phyloP scores from a whole-genome alignment of 2,329 filamentous ascomycete genomes.

The Calonectria henricotiae region DNA sequence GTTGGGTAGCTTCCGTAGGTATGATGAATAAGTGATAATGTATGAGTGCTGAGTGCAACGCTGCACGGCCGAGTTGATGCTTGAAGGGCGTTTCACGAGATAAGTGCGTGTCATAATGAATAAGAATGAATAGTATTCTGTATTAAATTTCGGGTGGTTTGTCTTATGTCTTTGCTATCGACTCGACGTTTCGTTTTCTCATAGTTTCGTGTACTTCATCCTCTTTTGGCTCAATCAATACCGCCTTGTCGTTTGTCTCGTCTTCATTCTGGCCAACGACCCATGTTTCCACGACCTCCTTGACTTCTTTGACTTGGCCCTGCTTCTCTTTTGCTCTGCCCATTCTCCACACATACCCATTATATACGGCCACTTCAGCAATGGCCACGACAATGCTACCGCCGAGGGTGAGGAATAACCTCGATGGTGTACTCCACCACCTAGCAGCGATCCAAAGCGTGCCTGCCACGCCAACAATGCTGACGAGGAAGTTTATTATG shows the following conservation, averaged over 20 bases:
- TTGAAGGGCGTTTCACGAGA: background rate
- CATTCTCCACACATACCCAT: conserved; percentile 81
- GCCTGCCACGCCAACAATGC: conserved; percentile 83
- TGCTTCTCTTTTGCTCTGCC: conserved; percentile 78
- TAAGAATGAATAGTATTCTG: background rate
- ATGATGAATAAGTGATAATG: background rate
- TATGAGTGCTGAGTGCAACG: background rate
- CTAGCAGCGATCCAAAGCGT: conserved; percentile 85
- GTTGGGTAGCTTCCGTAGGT: background rate
- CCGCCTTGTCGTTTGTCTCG: conserved; percentile 46
- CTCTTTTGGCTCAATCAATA: conserved; percentile 50
- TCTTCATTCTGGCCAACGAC: conserved; percentile 67
- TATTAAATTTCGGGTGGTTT: background rate
- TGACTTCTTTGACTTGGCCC: conserved; percentile 74
- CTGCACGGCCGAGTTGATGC: background rate
- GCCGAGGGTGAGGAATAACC: conserved; percentile 80
- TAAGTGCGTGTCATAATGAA: too few relatives aligned
- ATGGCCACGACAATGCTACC: conserved; percentile 80
- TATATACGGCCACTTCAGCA: conserved; percentile 85
- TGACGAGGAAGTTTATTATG: conserved; percentile 91
- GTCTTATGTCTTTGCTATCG: conserved; percentile 33
- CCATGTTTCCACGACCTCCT: conserved; percentile 82
- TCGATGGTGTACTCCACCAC: conserved; percentile 81
- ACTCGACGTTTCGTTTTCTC: conserved; percentile 51
- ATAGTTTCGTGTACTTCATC: conserved; percentile 42